Conservation (phyloP, 2,329 filamentous ascomycete genomes). For the Alternaria hordeiaustralica region DNA sequence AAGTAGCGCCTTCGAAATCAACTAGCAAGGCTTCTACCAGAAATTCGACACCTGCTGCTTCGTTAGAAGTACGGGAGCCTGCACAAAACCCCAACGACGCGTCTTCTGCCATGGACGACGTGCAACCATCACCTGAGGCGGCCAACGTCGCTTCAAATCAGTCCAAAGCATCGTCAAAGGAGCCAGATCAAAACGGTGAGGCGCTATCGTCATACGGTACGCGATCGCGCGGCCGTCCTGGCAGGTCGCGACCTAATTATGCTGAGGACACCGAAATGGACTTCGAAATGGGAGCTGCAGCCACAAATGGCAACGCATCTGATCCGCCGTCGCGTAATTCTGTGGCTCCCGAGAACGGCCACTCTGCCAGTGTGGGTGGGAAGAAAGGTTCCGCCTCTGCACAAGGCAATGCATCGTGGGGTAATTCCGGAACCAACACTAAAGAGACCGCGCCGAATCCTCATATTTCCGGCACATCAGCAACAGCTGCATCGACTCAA, state of each 20-base stretch:
- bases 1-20: slow-evolving; percentile 37
- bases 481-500: slow-evolving; percentile 57
- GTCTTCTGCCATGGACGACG: slow-evolving; percentile 33
- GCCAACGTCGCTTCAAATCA: slow-evolving; percentile 34
- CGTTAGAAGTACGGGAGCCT: slow-evolving; percentile 31
- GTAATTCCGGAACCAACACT: slow-evolving; percentile 41
- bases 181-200: slow-evolving; percentile 48
- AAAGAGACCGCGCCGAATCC: slow-evolving; percentile 43
- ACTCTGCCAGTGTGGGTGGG: slow-evolving; percentile 41
- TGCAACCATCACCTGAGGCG: slow-evolving; percentile 39
- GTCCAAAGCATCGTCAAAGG: slow-evolving; percentile 43
- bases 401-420: slow-evolving; percentile 50
- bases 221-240: slow-evolving; percentile 86
- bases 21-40: slow-evolving; percentile 44
- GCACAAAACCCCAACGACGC: slow-evolving; percentile 36
- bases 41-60: slow-evolving; percentile 42
- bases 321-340: slow-evolving; percentile 47
- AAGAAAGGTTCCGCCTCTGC: slow-evolving; percentile 50
- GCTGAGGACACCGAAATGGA: slow-evolving; percentile 94
- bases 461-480: slow-evolving; percentile 64
- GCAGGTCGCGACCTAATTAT: slow-evolving; percentile 85
- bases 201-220: slow-evolving; percentile 78
- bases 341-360: slow-evolving; percentile 40
- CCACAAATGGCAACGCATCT: slow-evolving; percentile 64
- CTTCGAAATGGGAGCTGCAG: slow-evolving; percentile 70